Evolutionary conservation across 345 rosid genomes (phyloP).

Genomic region (Erodium maritimum): DNA sequence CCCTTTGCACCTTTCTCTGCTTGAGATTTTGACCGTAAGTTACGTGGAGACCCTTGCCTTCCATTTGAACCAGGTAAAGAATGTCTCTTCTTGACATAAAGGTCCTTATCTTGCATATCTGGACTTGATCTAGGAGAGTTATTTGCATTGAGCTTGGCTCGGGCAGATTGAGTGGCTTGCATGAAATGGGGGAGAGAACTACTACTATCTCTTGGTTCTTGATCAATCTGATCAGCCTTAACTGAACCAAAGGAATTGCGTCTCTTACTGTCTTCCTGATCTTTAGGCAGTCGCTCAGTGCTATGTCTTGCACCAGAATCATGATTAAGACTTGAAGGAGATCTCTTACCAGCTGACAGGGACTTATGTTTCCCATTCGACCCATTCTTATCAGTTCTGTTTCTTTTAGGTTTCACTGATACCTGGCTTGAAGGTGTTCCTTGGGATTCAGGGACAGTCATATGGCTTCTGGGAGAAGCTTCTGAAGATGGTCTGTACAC

Average conservation of each 20-base stretch:
- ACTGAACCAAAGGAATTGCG: slow-evolving; percentile 58
- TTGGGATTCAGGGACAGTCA: slow-evolving; percentile 58
- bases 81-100: slow-evolving; percentile 64
- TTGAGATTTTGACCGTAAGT: slow-evolving; percentile 55
- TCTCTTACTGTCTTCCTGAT: slow-evolving; percentile 50
- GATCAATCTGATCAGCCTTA: slow-evolving; percentile 31
- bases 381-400: slow-evolving; percentile 35
- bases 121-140: slow-evolving; percentile 95
- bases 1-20: slow-evolving; percentile 57
- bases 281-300: slow-evolving; percentile 46
- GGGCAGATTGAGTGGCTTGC: slow-evolving; percentile 93
- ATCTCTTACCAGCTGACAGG: slow-evolving; percentile 35
- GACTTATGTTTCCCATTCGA: slow-evolving; percentile 50
- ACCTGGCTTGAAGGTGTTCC: slow-evolving; percentile 81
- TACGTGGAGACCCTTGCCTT: slow-evolving; percentile 75
- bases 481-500: slow-evolving; percentile 39
- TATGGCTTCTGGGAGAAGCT: slow-evolving; percentile 48
- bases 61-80: slow-evolving; percentile 80
- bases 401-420: slow-evolving; percentile 45
- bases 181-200: slow-evolving; percentile 83
- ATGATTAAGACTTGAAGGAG: slow-evolving; percentile 42
- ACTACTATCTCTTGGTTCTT: slow-evolving; percentile 62
- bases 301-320: slow-evolving; percentile 37
- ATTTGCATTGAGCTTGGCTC: slow-evolving; percentile 65
- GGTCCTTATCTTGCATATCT: slow-evolving; percentile 71